These are phyloP conservation scores for Lentinula sp. DNA, from an alignment of 768 basidiomycete species.

Conservation along the genomic window DNA sequence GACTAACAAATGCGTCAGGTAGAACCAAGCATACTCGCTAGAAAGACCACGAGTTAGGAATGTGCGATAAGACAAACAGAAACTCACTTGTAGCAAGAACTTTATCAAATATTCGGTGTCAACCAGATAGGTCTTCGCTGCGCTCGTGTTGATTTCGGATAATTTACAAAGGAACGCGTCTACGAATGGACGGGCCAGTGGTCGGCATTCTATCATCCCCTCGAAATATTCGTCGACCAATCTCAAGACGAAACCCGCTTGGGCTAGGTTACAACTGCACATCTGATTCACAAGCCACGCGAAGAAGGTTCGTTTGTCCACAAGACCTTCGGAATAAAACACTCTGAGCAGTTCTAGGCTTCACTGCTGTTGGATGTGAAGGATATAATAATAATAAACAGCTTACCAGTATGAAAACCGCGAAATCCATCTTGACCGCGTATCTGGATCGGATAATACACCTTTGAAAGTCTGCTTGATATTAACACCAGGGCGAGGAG, in stretches of 20 bases:
- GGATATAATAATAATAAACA: not conserved
- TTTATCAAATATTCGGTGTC: conserved; percentile 49
- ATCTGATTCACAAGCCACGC: conserved; percentile 77
- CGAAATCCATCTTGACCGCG: conserved; percentile 70
- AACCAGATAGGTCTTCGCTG: conserved; percentile 49
- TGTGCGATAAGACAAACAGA: not conserved
- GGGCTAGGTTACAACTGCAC: conserved; percentile 72
- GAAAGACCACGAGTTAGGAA: not conserved
- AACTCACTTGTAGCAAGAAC: conserved; percentile 54
- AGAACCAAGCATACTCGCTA: conserved; percentile 67
- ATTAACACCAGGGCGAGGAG: conserved; percentile 68
- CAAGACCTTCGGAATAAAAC: conserved; percentile 76
- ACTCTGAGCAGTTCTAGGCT: conserved; percentile 69
- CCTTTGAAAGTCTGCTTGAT: conserved; percentile 85
- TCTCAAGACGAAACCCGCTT: conserved; percentile 68
- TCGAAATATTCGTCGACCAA: conserved; percentile 78
- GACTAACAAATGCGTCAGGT: conserved; percentile 72
- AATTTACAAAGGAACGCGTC: conserved; percentile 68
- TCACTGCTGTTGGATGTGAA: not conserved
- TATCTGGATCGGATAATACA: conserved; percentile 64
- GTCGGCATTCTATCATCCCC: conserved; percentile 60
- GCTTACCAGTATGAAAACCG: conserved; percentile 73
- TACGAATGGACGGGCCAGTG: conserved; percentile 61
- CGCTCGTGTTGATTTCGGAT: conserved; percentile 54
- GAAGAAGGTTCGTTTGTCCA: conserved; percentile 73